A percentile compares a stretch with the other conserved stretches of the same genome.
phyloP scores from a whole-genome alignment of 306 rosid species.

The Cucurbita argyrosperma region DNA sequence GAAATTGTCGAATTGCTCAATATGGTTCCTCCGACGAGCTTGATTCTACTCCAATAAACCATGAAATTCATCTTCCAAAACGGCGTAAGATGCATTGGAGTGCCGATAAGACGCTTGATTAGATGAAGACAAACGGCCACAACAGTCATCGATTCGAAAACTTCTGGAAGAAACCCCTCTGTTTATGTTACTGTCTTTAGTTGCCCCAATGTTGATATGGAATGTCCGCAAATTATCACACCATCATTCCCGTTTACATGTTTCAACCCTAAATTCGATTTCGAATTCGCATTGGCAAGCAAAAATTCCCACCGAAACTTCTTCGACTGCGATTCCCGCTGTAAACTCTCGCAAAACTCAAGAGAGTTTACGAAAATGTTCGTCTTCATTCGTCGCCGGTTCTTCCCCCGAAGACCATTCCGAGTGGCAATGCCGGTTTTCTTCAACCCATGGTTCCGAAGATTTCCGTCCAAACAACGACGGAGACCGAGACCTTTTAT shows the following conservation, averaged over 20 bases:
- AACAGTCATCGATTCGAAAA: background rate
- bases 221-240: background rate
- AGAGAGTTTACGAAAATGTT: background rate
- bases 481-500: too few species aligned
- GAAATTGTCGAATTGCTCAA: background rate
- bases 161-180: background rate
- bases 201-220: background rate
- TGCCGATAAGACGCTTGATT: background rate
- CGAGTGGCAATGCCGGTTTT: too few species aligned
- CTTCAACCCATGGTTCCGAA: too few species aligned
- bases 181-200: background rate
- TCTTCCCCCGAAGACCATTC: too few species aligned
- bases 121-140: background rate
- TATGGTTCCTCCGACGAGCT: background rate
- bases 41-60: background rate
- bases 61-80: background rate
- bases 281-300: too few species aligned
- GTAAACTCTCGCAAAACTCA: background rate
- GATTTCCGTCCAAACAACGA: too few species aligned
- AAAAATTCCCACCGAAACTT: conserved; percentile 18
- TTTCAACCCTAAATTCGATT: background rate
- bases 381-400: background rate
- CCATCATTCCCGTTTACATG: background rate
- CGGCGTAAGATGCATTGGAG: background rate
- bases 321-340: conserved; percentile 1